Percentiles rank a stretch among this genome's conserved stretches.
Conservation (phyloP, 331 rosid species). For the Pyrus hybrid region DNA sequence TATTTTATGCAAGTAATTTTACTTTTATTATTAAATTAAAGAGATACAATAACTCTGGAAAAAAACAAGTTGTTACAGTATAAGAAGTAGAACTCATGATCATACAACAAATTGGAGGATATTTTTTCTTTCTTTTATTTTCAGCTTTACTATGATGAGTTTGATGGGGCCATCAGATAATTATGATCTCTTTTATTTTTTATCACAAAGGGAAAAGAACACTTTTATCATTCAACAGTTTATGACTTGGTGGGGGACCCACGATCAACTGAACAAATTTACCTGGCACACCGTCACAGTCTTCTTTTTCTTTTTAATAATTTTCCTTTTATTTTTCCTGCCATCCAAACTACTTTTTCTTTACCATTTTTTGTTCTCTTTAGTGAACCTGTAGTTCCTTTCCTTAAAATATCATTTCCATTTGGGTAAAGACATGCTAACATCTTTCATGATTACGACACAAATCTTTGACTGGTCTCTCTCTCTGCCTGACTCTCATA, state of each 20-base stretch:
- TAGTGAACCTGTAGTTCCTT: constrained; percentile 34
- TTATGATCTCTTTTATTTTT: not conserved
- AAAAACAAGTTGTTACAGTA: no score
- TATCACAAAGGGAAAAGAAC: constrained; percentile 36
- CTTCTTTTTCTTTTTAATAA: constrained; percentile 38
- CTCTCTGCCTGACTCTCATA: not conserved
- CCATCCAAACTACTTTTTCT: constrained; percentile 60
- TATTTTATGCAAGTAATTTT: no score
- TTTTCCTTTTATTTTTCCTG: constrained; percentile 4
- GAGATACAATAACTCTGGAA: not conserved
- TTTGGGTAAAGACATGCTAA: constrained; percentile 49
- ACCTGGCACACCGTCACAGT: constrained; percentile 62
- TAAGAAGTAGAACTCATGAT: no score
- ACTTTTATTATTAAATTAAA: not conserved
- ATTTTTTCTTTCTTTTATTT: not conserved
- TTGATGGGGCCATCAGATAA: constrained; percentile 20
- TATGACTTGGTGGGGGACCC: constrained; percentile 33
- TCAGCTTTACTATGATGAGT: not conserved
- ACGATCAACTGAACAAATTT: constrained; percentile 34
- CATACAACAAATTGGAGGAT: not conserved
- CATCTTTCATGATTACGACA: constrained; percentile 65
- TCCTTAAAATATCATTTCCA: constrained; percentile 94
- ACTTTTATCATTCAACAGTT: constrained; percentile 52
- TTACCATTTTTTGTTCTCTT: constrained; percentile 48
- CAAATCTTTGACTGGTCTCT: constrained; percentile 75